A percentile compares a stretch with the other conserved stretches of the same genome.
These are phyloP conservation scores for Cryptococcus hybrid DNA, from an alignment of 1,284 basidiomycete genomes.

Conservation along the genomic window DNA sequence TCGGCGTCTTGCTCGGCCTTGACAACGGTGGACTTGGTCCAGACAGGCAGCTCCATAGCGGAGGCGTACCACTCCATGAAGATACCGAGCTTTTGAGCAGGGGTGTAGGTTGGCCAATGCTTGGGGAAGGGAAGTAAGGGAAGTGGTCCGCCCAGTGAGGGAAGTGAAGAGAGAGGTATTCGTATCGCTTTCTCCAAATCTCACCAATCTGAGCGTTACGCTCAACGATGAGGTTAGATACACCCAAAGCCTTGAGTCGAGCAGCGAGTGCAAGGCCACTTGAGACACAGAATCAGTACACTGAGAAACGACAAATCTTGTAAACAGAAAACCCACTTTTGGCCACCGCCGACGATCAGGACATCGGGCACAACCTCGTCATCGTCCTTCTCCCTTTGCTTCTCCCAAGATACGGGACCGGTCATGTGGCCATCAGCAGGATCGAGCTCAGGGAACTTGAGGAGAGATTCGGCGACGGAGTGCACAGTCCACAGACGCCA, in stretches of 20 bases:
- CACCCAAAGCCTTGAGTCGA: conserved; percentile 48
- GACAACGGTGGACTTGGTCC: conserved; percentile 53
- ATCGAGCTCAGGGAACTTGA: conserved; percentile 52
- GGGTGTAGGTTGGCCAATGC: conserved; percentile 62
- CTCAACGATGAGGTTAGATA: conserved; percentile 48
- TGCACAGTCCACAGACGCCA: conserved; percentile 60
- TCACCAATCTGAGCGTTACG: conserved; percentile 47
- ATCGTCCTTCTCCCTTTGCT: conserved; percentile 36
- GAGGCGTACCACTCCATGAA: conserved; percentile 39
- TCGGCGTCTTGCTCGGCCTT: conserved; percentile 51
- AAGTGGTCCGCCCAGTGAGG: conserved; percentile 55
- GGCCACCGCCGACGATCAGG: conserved; percentile 53
- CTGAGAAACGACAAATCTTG: not conserved
- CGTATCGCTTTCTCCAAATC: conserved; percentile 56
- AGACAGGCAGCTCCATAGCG: conserved; percentile 38
- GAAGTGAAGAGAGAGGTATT: conserved; percentile 62
- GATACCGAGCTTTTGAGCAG: conserved; percentile 50
- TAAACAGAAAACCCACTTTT: conserved; percentile 19
- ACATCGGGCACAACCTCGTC: conserved; percentile 51
- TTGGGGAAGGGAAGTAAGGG: conserved; percentile 53
- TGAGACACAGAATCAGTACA: not conserved
- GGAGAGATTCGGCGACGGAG: conserved; percentile 58
- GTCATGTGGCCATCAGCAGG: conserved; percentile 28
- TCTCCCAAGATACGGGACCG: conserved; percentile 14
- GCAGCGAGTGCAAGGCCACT: conserved; percentile 49